phyloP scores from a whole-genome alignment of 106 monocot genomes.

The Amphibolis antarctica region DNA sequence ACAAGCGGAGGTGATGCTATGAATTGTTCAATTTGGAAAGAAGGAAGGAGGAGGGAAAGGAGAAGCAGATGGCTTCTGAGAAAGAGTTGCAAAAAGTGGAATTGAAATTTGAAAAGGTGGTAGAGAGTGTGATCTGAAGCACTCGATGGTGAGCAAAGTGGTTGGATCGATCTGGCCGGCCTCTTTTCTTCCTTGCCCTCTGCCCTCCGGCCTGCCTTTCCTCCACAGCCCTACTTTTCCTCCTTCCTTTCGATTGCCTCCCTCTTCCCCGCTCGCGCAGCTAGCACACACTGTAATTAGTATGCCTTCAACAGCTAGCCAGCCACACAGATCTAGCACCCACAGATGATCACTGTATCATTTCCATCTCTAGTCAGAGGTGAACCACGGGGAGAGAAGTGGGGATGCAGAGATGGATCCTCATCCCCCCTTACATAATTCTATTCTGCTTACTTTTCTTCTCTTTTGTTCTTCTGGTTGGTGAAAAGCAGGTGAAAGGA shows the following conservation, averaged over 20 bases:
- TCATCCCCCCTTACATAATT: background rate
- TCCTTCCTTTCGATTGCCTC: background rate
- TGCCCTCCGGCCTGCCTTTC: background rate
- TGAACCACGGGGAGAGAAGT: background rate
- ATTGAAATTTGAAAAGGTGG: background rate
- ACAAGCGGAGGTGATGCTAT: background rate
- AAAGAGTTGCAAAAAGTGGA: background rate
- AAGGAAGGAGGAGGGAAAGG: background rate
- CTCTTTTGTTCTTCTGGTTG: conserved; percentile 1
- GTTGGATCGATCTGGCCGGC: conserved; percentile 3
- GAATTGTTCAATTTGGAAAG: background rate
- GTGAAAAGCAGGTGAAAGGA: conserved; percentile 5
- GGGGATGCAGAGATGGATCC: background rate
- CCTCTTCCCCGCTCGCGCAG: background rate
- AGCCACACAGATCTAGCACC: background rate
- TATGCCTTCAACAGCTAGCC: too few species aligned
- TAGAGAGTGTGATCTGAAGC: background rate
- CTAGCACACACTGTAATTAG: background rate
- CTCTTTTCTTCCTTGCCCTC: background rate
- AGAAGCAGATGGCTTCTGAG: background rate
- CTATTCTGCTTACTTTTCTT: background rate
- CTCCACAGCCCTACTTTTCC: background rate
- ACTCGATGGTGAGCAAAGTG: background rate
- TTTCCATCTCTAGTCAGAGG: background rate
- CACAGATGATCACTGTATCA: background rate